Evolutionary conservation across 2,329 filamentous ascomycete species (phyloP).

Genomic region (Beauveria caledonica): DNA sequence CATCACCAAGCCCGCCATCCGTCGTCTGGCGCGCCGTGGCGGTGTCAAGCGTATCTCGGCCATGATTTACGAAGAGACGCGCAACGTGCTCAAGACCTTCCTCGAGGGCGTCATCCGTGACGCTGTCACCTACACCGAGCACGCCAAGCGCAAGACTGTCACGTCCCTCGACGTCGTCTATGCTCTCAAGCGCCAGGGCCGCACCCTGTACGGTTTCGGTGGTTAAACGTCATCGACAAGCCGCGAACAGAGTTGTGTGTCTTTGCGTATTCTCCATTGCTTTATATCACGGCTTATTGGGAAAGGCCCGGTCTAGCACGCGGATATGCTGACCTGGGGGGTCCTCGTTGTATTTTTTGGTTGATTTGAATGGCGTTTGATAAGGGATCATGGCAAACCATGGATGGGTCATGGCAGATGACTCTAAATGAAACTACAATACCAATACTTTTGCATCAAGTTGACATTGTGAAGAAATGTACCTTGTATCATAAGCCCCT

Average conservation of each 20-base stretch:
- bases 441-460: background rate
- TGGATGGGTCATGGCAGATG: slow-evolving; percentile 24
- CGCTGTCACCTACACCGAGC: slow-evolving; percentile 62
- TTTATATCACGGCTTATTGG: slow-evolving; percentile 14
- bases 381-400: slow-evolving; percentile 1
- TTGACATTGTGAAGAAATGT: background rate
- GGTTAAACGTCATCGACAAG: slow-evolving; percentile 40
- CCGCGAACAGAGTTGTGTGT: slow-evolving; percentile 48
- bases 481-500: background rate
- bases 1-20: slow-evolving; percentile 97
- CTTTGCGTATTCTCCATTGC: slow-evolving; percentile 1
- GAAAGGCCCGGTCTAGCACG: slow-evolving; percentile 1
- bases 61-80: slow-evolving; percentile 68
- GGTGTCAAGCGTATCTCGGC: slow-evolving; percentile 99
- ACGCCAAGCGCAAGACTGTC: slow-evolving; percentile 66
- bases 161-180: slow-evolving; percentile 54
- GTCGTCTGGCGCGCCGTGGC: slow-evolving; percentile 96
- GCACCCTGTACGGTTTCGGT: slow-evolving; percentile 73
- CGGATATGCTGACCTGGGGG: background rate
- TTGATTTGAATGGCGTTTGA: slow-evolving; percentile 4
- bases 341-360: slow-evolving; percentile 4
- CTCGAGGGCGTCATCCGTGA: slow-evolving; percentile 61
- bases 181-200: slow-evolving; percentile 51
- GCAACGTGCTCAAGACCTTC: slow-evolving; percentile 62
- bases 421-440: slow-evolving; percentile 17